These are phyloP conservation scores for Ophiostoma perfectum DNA, from an alignment of 2,329 filamentous ascomycete genomes.

Conservation along the genomic window DNA sequence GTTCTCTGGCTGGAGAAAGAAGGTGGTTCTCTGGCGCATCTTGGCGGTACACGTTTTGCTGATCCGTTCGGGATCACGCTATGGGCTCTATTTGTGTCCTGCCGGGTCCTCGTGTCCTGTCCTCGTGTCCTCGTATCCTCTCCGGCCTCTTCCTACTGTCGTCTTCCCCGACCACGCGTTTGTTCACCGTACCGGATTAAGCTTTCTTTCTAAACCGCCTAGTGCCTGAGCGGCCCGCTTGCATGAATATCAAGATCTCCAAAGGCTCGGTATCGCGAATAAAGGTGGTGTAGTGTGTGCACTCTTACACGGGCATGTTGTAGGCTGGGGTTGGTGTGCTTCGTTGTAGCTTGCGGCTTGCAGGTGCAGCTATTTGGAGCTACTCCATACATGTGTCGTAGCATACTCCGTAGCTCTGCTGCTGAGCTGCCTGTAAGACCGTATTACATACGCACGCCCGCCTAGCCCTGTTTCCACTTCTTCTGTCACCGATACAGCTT, in stretches of 20 bases:
- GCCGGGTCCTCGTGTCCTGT: background rate
- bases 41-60: background rate
- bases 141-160: background rate
- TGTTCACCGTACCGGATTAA: conserved; percentile 17
- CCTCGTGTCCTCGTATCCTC: background rate
- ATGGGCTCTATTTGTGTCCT: background rate
- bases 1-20: conserved; percentile 61
- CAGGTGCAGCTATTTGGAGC: conserved; percentile 1
- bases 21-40: conserved; percentile 78
- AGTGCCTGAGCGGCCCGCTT: conserved; percentile 17
- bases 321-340: background rate
- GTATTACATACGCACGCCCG: background rate
- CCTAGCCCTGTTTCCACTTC: background rate
- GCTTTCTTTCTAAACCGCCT: conserved; percentile 16
- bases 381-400: background rate
- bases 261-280: conserved; percentile 16
- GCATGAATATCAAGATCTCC: conserved; percentile 16
- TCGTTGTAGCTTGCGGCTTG: background rate
- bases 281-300: background rate
- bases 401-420: too few relatives aligned
- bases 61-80: background rate
- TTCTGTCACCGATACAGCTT: conserved; percentile 1
- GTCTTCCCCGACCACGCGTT: background rate
- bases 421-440: conserved; percentile 1
- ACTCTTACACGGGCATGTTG: background rate